These are phyloP conservation scores for Stagonosporopsis rhizophila DNA, from an alignment of 2,329 filamentous ascomycete genomes.

Conservation along the genomic window DNA sequence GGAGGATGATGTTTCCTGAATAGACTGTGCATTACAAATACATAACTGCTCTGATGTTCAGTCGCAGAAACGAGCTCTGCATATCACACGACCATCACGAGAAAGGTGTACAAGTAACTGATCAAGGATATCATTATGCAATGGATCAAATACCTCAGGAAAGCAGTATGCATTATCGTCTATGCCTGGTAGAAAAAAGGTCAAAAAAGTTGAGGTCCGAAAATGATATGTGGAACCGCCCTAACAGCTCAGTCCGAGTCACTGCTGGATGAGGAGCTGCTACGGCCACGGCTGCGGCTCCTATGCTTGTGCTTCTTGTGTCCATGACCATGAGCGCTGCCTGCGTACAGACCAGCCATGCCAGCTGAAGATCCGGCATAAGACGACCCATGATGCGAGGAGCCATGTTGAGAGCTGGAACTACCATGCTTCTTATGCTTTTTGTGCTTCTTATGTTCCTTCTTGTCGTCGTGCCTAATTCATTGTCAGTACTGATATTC, in stretches of 20 bases:
- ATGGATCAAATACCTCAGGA: not conserved
- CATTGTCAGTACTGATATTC: constrained; percentile 9
- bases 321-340: constrained; percentile 29
- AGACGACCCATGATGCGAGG: constrained; percentile 35
- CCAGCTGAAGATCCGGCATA: constrained; percentile 46
- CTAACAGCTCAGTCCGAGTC: constrained; percentile 42
- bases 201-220: not conserved
- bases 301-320: constrained; percentile 43
- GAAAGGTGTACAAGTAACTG: too few relatives aligned
- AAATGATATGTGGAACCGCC: not conserved
- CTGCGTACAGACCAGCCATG: constrained; percentile 44
- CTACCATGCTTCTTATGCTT: constrained; percentile 46
- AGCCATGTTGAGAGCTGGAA: constrained; percentile 36
- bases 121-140: constrained; percentile 7
- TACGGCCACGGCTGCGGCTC: constrained; percentile 42
- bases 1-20: not conserved
- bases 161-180: not conserved
- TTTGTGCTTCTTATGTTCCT: constrained; percentile 49
- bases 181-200: not conserved
- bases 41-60: too few relatives aligned
- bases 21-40: too few relatives aligned
- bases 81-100: not conserved
- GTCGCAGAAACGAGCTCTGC: not conserved
- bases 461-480: constrained; percentile 40
- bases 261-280: constrained; percentile 44